A percentile compares a stretch with the other conserved stretches of the same genome.
Evolutionary conservation across 2,329 filamentous ascomycete genomes (phyloP).

Genomic region (Fusarium annulatum): DNA sequence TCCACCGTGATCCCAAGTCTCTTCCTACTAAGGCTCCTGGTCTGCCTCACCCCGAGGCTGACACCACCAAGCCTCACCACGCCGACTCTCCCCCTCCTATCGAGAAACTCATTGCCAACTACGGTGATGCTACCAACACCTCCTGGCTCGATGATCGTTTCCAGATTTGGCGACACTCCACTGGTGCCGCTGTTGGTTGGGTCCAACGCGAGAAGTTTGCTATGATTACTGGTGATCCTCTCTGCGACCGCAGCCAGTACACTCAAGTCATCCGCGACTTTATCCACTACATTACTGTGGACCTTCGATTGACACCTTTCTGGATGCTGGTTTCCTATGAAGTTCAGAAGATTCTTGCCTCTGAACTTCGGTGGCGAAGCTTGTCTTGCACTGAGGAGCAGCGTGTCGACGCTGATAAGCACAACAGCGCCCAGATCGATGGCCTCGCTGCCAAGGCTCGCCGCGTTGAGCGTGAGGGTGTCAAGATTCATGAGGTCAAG

Average conservation of each 20-base stretch:
- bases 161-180: constrained; percentile 86
- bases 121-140: constrained; percentile 93
- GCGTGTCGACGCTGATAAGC: constrained; percentile 81
- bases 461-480: constrained; percentile 82
- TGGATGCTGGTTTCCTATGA: constrained; percentile 89
- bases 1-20: constrained; percentile 89
- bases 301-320: constrained; percentile 77
- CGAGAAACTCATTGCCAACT: constrained; percentile 92
- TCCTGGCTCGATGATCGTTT: constrained; percentile 93
- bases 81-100: constrained; percentile 74
- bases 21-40: constrained; percentile 74
- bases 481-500: constrained; percentile 80
- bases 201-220: constrained; percentile 80
- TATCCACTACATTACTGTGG: constrained; percentile 78
- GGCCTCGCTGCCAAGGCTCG: constrained; percentile 78
- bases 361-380: constrained; percentile 86
- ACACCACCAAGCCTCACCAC: constrained; percentile 67
- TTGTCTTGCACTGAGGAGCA: constrained; percentile 91
- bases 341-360: constrained; percentile 82
- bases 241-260: constrained; percentile 85
- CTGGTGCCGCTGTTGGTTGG: constrained; percentile 87
- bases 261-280: constrained; percentile 78
- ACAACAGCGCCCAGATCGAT: constrained; percentile 57
- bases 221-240: constrained; percentile 87
- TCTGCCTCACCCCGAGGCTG: constrained; percentile 88